phyloP scores from a whole-genome alignment of 208 protist species.

The Plasmodiophora brassicae region DNA sequence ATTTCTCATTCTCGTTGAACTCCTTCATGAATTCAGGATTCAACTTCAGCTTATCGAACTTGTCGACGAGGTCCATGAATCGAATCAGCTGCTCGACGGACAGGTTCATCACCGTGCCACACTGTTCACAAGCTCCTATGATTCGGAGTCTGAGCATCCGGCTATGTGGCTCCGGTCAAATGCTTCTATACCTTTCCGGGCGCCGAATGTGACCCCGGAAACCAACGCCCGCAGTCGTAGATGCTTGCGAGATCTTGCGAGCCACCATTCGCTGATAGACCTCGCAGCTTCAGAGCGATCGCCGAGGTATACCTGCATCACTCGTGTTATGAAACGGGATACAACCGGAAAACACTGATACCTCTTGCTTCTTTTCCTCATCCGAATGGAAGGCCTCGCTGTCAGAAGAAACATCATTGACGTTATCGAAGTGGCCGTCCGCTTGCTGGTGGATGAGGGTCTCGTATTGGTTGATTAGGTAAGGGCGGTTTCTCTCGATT shows the following conservation, averaged over 20 bases:
- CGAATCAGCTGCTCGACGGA: not conserved
- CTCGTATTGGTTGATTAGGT: slow-evolving; percentile 18
- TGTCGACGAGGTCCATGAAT: slow-evolving; percentile 12
- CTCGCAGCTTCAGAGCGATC: not conserved
- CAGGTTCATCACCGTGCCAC: not conserved
- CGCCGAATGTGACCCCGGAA: not conserved
- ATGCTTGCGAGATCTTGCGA: not conserved
- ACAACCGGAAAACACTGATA: not conserved
- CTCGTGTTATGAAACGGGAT: not conserved
- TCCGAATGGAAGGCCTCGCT: not conserved
- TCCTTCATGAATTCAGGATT: slow-evolving; percentile 11
- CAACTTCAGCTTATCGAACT: not conserved
- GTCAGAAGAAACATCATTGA: slow-evolving; percentile 17
- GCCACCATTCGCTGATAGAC: not conserved
- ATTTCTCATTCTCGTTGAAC: not conserved
- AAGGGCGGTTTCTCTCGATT: not conserved
- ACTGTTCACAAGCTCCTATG: slow-evolving; percentile 11
- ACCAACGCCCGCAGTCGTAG: not conserved
- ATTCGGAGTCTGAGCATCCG: too few species aligned
- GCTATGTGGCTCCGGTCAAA: too few species aligned
- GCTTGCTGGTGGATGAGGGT: not conserved
- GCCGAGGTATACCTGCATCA: not conserved
- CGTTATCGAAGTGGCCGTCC: slow-evolving; percentile 17
- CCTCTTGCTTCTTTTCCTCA: slow-evolving; percentile 18
- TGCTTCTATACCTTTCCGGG: not conserved